Evolutionary conservation across 495 filamentous ascomycete genomes (phyloP).

Genomic region (Penicillium parvum): DNA sequence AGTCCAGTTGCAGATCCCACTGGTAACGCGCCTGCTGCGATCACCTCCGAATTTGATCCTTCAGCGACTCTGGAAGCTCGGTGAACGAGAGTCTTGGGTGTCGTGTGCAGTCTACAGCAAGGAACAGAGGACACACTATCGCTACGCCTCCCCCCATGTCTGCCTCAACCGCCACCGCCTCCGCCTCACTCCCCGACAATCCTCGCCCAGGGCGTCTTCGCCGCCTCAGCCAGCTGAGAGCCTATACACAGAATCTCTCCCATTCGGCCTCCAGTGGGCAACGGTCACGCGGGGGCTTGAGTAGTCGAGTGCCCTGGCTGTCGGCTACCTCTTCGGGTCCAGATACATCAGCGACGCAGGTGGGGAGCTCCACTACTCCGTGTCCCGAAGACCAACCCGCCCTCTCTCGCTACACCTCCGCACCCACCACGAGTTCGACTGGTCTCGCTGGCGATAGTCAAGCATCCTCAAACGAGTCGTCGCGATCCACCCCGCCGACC

Average conservation of each 20-base stretch:
- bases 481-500: slow-evolving; percentile 26
- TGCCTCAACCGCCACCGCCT: slow-evolving; percentile 40
- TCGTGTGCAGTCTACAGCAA: neutral
- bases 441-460: slow-evolving; percentile 25
- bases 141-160: slow-evolving; percentile 22
- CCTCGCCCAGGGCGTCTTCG: slow-evolving; percentile 59
- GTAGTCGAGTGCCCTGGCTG: slow-evolving; percentile 36
- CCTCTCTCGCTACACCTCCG: slow-evolving; percentile 35
- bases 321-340: slow-evolving; percentile 28
- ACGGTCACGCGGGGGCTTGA: slow-evolving; percentile 33
- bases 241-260: slow-evolving; percentile 60
- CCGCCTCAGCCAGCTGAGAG: slow-evolving; percentile 69
- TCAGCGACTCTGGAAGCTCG: neutral
- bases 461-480: slow-evolving; percentile 25
- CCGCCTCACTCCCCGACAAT: slow-evolving; percentile 32
- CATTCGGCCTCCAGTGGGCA: slow-evolving; percentile 25
- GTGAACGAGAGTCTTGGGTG: neutral
- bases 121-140: neutral
- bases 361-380: slow-evolving; percentile 28
- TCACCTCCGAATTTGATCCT: neutral
- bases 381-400: slow-evolving; percentile 35
- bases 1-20: slow-evolving; percentile 20
- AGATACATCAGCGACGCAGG: slow-evolving; percentile 18
- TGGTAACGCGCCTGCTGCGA: neutral
- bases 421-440: slow-evolving; percentile 26